Percentiles rank a stretch among this genome's conserved stretches.
Conservation (phyloP, 1,284 basidiomycete species). For the Melampsora americana region DNA sequence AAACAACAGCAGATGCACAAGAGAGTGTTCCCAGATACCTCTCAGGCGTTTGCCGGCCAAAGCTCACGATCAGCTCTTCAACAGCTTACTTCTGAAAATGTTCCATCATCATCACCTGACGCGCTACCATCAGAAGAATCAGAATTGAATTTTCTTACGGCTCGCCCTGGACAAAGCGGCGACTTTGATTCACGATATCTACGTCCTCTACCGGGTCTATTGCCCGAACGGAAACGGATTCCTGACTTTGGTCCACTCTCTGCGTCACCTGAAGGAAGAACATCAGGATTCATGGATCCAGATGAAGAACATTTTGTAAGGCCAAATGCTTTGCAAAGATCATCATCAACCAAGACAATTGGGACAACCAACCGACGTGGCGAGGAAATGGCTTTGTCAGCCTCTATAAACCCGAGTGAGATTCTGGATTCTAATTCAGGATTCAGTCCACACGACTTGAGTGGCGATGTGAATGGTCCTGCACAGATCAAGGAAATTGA, state of each 20-base stretch:
- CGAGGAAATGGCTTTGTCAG: neutral
- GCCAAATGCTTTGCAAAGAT: neutral
- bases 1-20: conserved; percentile 46
- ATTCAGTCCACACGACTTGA: too few relatives aligned
- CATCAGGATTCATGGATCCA: neutral
- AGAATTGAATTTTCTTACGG: neutral
- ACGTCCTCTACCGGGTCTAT: neutral
- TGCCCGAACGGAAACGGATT: conserved; percentile 13
- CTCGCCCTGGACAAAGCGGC: neutral
- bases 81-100: neutral
- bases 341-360: conserved; percentile 1
- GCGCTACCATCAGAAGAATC: neutral
- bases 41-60: neutral
- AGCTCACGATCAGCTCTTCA: neutral
- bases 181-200: neutral
- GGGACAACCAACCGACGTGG: neutral
- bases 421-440: neutral
- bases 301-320: neutral
- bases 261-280: neutral
- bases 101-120: neutral
- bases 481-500: conserved; percentile 57
- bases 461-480: neutral
- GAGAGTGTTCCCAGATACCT: neutral
- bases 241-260: conserved; percentile 9
- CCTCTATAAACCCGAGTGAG: neutral